A percentile compares a stretch with the other conserved stretches of the same genome.
phyloP scores from a whole-genome alignment of 805 yeast genomes.

The Saccharomycopsis fodiens region DNA sequence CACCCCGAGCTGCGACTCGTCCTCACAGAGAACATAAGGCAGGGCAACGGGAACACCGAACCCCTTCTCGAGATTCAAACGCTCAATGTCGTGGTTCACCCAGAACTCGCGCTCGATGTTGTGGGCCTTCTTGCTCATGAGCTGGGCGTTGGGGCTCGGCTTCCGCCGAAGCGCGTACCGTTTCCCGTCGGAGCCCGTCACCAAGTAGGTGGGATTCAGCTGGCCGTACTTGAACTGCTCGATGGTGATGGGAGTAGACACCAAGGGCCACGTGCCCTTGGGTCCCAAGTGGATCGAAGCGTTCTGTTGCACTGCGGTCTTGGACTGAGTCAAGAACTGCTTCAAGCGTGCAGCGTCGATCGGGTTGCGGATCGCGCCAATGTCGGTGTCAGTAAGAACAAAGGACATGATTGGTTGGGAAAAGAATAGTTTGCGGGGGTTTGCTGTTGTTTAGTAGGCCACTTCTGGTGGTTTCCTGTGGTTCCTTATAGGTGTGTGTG shows the following conservation, averaged over 20 bases:
- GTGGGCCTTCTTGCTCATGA: slow-evolving; percentile 51
- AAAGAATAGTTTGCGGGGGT: no score
- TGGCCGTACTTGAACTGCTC: slow-evolving; percentile 57
- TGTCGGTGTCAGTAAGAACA: slow-evolving; percentile 28
- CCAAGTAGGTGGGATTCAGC: slow-evolving; percentile 53
- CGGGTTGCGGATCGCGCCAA: slow-evolving; percentile 26
- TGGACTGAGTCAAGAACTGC: slow-evolving; percentile 22
- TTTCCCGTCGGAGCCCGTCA: slow-evolving; percentile 33
- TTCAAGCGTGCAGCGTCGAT: slow-evolving; percentile 25
- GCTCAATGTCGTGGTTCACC: slow-evolving; percentile 29
- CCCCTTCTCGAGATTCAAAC: slow-evolving; percentile 10
- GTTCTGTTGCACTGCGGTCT: slow-evolving; percentile 7
- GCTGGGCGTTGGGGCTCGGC: slow-evolving; percentile 42
- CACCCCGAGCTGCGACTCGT: slow-evolving; percentile 44
- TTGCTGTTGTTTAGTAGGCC: no score
- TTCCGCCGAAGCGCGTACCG: slow-evolving; percentile 48
- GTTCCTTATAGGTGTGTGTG: no score
- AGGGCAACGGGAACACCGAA: slow-evolving; percentile 46
- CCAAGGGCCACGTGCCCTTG: slow-evolving; percentile 22
- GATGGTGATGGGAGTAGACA: slow-evolving; percentile 28
- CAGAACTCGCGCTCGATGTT: slow-evolving; percentile 56
- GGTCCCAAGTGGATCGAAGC: slow-evolving; percentile 20
- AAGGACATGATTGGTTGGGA: slow-evolving; percentile 5
- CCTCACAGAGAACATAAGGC: slow-evolving; percentile 47
- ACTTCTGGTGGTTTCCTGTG: no score